phyloP scores from a whole-genome alignment of 2,329 filamentous ascomycete genomes.

The Orbilia javanica region DNA sequence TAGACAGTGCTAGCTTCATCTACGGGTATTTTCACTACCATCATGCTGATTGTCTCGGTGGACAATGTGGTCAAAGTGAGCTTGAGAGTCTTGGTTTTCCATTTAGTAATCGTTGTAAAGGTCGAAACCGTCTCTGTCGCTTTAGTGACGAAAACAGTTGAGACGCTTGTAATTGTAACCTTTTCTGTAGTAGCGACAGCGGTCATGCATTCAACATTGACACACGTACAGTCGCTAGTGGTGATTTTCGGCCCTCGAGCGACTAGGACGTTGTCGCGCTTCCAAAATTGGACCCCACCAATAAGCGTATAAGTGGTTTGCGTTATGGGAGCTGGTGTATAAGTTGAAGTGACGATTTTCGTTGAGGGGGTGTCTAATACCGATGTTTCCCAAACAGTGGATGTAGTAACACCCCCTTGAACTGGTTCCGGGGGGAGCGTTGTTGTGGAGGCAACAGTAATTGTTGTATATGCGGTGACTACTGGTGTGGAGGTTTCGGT shows the following conservation, averaged over 20 bases:
- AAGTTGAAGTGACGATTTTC: neutral
- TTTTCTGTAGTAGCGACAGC: slow-evolving; percentile 34
- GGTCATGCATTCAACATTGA: slow-evolving; percentile 39
- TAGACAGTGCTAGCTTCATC: slow-evolving; percentile 2
- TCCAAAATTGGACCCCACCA: slow-evolving; percentile 30
- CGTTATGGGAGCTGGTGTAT: neutral
- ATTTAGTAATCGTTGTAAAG: slow-evolving; percentile 17
- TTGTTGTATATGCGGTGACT: slow-evolving; percentile 11
- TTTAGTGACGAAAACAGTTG: slow-evolving; percentile 7
- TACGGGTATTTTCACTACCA: neutral
- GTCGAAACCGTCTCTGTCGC: slow-evolving; percentile 6
- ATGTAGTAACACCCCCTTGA: slow-evolving; percentile 11
- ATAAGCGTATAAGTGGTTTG: slow-evolving; percentile 28
- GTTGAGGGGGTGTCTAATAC: too few species aligned
- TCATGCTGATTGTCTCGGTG: neutral
- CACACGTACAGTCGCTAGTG: slow-evolving; percentile 12
- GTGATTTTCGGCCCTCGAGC: slow-evolving; percentile 25
- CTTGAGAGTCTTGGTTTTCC: slow-evolving; percentile 4
- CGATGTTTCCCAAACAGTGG: neutral
- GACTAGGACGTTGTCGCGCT: slow-evolving; percentile 17
- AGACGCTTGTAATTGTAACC: slow-evolving; percentile 25
- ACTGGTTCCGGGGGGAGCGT: neutral
- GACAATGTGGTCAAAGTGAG: slow-evolving; percentile 12
- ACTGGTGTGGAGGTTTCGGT: slow-evolving; percentile 7
- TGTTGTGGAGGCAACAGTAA: slow-evolving; percentile 5